Base-by-base conservation (phyloP, 2,329 filamentous ascomycete species). In the Tolypocladium ophioglossoides region DNA sequence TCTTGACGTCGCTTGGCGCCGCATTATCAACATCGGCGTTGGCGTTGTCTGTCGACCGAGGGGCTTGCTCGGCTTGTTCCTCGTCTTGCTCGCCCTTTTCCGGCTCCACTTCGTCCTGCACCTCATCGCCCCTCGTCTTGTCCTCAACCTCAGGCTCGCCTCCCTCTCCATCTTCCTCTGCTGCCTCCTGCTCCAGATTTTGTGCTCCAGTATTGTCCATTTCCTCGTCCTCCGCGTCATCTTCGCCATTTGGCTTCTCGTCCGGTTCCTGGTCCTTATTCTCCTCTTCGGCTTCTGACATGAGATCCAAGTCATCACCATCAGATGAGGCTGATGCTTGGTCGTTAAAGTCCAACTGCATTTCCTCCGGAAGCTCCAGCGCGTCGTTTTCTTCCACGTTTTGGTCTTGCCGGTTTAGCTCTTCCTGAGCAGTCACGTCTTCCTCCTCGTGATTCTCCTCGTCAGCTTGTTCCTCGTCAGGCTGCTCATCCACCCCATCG, bases 311-410 rank as follows among this genome's bases (percentile, higher is more conserved):
- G 20, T 79, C 76, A 57, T 84, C 80, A 39, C 77, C 77, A 16
- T 77, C 79, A 14, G 74, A 76, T 7, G 80, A 80, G 6, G 72
- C 74, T 5, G 80, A 79, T 20, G 78, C 76, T 32, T 80, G 75
- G 32, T 88, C 86, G 59, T 92, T 86, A 54, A 94, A 78, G 59
- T 91, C 83, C 67, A 96, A 79, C 55, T 95, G 85, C 77, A 96
- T 86, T 59, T 96, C 89, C 44, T 96, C 91, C 0, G 91, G 91
- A 24, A 96, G 75, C 48, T 91, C 90, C 56, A 96, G 75, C 2
- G 86, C 84, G 56, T 95, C 85, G 62, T 90, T 85, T 66, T 96
- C 86, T 61, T 92, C 82, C 2, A 89, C 82, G 62, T 92, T 86
- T 52, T 90, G 86, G 56, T 91, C 82, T 61, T 85, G 82, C 49